phyloP scores from a whole-genome alignment of 1,139 yeast species.

The Blastobotrys raffinosifermentans region DNA sequence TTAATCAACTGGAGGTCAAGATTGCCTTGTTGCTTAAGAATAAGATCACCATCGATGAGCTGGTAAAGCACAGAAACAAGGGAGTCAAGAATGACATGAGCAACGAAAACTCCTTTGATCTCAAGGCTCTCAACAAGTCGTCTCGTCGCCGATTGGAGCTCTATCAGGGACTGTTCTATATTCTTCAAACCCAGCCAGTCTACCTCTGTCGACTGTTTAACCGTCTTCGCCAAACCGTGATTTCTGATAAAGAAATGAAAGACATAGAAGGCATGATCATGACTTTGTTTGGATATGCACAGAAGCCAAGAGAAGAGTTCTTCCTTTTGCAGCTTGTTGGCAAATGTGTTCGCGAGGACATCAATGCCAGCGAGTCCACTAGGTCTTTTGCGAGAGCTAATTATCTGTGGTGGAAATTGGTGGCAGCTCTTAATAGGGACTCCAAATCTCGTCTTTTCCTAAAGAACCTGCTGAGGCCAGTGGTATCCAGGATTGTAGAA shows the following conservation, averaged over 20 bases:
- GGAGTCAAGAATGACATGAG: constrained; percentile 25
- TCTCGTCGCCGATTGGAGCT: constrained; percentile 45
- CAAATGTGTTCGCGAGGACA: constrained; percentile 45
- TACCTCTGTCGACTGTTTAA: constrained; percentile 60
- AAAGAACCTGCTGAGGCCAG: constrained; percentile 50
- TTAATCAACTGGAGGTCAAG: constrained; percentile 77
- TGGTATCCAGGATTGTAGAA: constrained; percentile 44
- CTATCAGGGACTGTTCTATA: constrained; percentile 72
- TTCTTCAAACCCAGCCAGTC: constrained; percentile 77
- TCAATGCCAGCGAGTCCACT: constrained; percentile 26
- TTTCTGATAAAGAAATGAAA: constrained; percentile 33
- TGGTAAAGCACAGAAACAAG: constrained; percentile 49
- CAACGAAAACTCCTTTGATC: constrained; percentile 32
- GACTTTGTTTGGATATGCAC: constrained; percentile 42
- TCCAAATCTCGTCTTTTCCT: constrained; percentile 56
- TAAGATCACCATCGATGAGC: constrained; percentile 72
- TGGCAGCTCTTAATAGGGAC: constrained; percentile 51
- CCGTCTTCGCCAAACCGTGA: constrained; percentile 23
- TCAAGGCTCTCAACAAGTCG: constrained; percentile 37
- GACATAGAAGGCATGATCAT: constrained; percentile 45
- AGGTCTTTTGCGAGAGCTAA: constrained; percentile 28
- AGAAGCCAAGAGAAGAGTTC: constrained; percentile 62
- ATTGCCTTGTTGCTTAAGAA: constrained; percentile 73
- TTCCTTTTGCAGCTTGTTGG: constrained; percentile 59
- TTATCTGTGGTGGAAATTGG: constrained; percentile 44